Percentiles rank a stretch among this genome's conserved stretches.
Conservation (phyloP, 2,329 filamentous ascomycete genomes). For the Dryadomyces sulphureus region DNA sequence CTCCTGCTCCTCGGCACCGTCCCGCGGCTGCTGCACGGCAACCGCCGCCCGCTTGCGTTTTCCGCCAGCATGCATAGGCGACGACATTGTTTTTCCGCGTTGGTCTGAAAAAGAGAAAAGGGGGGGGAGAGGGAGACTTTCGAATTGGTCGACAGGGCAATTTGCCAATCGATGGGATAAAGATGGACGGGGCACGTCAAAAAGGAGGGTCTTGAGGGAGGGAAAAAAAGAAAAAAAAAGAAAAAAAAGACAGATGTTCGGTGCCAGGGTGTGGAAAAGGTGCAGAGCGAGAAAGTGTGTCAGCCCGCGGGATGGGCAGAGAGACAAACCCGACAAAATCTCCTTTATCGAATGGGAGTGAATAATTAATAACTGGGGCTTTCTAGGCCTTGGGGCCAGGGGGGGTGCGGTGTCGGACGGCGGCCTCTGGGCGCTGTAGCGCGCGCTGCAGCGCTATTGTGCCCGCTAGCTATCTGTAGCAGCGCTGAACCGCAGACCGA, state of each 20-base stretch:
- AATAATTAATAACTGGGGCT: not conserved
- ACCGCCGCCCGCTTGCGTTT: constrained; percentile 9
- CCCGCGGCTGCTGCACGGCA: not conserved
- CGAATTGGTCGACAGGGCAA: not conserved
- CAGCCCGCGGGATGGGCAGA: too few species aligned
- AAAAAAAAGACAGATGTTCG: too few species aligned
- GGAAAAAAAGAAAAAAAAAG: not conserved
- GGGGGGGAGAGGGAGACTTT: not conserved
- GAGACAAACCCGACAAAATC: not conserved
- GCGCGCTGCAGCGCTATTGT: too few species aligned
- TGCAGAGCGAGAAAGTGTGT: not conserved
- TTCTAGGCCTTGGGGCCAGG: not conserved
- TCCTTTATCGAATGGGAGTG: not conserved
- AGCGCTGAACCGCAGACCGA: too few species aligned
- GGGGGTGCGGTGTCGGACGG: not conserved
- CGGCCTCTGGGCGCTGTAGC: too few species aligned
- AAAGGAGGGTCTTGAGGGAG: not conserved
- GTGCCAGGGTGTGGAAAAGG: too few species aligned
- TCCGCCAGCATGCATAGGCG: constrained; percentile 6
- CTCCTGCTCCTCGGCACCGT: not conserved
- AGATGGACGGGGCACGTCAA: not conserved
- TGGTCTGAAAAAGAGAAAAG: not conserved
- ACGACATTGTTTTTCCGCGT: not conserved
- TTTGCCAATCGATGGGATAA: not conserved
- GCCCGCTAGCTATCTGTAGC: too few species aligned